Evolutionary conservation across 2,329 filamentous ascomycete genomes (phyloP), one percentile per base, ranked within the genome.

Genomic region (Metarhizium brunneum): DNA sequence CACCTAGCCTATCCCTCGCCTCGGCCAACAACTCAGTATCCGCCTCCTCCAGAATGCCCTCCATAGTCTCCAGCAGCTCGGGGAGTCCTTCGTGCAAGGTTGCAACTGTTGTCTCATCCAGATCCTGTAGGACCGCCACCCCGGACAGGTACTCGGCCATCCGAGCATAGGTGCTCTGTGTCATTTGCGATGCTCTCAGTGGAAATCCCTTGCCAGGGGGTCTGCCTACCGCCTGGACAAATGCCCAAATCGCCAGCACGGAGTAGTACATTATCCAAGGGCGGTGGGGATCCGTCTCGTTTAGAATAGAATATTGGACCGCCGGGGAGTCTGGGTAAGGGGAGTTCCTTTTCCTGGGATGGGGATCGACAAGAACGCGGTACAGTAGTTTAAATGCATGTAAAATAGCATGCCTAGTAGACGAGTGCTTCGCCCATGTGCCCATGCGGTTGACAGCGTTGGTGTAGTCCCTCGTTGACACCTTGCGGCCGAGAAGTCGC

Each of bases 261-360:
- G 91, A 88, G 63, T 92, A 92, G 71, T 95, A 96, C 66, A 96
- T 80, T 47, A 95, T 88, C 90, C 91, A 96, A 0, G 91, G 89
- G 30, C 90, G 80, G 63, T 96, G 92, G 25, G 94, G 83, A 30
- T 95, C 82, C 35, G 86, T 83, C 65, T 96, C 91, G 60, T 87
- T 85, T 38, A 86, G 82, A 13, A 89, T 86, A 1, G 84, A 87
- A 69, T 95, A 96, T 18, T 79, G 71, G 4, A 64, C 61, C 13
- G 65, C 72, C 35, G 74, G 74, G 4, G 69, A 69, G 14, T 70
- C 71, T 18, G 55, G 50, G 5, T 56, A 51, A 16, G 61, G 62
- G 35, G 54, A 58, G 47, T 58, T 58, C 47, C 61, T 57, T 6
- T 61, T 65, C 48, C 63, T 65, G 11, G 66, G 66, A 16, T 71